A percentile compares a stretch with the other conserved stretches of the same genome.
Conservation (phyloP, 106 monocot species). For the Dioscorea zingiberensis region DNA sequence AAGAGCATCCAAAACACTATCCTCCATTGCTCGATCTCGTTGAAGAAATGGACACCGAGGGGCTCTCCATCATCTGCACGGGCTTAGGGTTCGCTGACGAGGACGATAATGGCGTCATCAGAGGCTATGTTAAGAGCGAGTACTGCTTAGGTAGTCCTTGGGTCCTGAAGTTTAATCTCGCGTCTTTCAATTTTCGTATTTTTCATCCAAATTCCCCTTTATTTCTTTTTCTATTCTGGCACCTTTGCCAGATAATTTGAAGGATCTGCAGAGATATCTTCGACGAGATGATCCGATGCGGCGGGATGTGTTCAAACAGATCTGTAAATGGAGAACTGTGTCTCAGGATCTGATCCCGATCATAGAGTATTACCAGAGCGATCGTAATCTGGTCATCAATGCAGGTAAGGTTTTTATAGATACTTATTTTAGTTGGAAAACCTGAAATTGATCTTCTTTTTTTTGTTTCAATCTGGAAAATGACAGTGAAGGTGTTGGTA, state of each 20-base stretch:
- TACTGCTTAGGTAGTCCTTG: slow-evolving; percentile 29
- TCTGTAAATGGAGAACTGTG: slow-evolving; percentile 88
- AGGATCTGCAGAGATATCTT: slow-evolving; percentile 82
- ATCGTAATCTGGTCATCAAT: slow-evolving; percentile 58
- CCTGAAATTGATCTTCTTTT: background rate
- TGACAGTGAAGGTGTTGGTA: slow-evolving; percentile 88
- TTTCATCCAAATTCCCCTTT: background rate
- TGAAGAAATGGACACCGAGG: slow-evolving; percentile 23
- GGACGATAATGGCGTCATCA: slow-evolving; percentile 20
- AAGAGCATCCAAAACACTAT: too few species aligned
- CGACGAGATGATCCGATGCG: slow-evolving; percentile 67
- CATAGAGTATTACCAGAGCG: slow-evolving; percentile 55
- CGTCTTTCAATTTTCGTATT: background rate
- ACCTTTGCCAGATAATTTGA: slow-evolving; percentile 65
- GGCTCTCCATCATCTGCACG: slow-evolving; percentile 34
- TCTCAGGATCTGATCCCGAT: slow-evolving; percentile 68
- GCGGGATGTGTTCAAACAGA: slow-evolving; percentile 83
- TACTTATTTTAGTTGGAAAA: background rate
- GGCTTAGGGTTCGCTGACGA: slow-evolving; percentile 34
- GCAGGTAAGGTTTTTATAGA: slow-evolving; percentile 22
- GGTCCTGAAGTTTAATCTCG: background rate
- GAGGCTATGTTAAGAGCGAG: slow-evolving; percentile 35
- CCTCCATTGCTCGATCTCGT: background rate
- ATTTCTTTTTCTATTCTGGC: background rate
- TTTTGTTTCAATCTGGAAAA: background rate